phyloP scores from a whole-genome alignment of 2,329 filamentous ascomycete species.

The Alternaria rosae region DNA sequence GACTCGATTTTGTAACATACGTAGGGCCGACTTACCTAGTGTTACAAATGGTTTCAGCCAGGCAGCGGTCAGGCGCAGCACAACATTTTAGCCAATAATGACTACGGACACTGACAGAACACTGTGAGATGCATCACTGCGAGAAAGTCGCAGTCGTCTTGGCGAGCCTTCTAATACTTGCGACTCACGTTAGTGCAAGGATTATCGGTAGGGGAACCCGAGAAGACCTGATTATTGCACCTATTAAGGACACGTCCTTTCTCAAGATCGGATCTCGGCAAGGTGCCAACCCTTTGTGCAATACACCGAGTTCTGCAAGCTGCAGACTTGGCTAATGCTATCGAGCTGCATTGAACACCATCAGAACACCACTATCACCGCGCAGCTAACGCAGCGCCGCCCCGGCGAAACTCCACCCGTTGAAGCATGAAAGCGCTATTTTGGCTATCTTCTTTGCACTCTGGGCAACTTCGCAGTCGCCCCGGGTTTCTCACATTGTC shows the following conservation, averaged over 20 bases:
- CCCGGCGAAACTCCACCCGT: neutral
- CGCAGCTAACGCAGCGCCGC: neutral
- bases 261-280: neutral
- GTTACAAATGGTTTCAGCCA: neutral
- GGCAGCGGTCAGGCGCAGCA: neutral
- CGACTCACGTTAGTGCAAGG: neutral
- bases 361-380: neutral
- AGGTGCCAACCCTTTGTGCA: neutral
- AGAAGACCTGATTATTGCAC: neutral
- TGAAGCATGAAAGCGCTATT: neutral
- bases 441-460: neutral
- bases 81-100: neutral
- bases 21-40: neutral
- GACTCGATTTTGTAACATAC: neutral
- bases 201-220: neutral
- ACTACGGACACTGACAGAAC: neutral
- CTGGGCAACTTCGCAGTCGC: neutral
- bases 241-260: neutral
- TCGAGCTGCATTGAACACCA: neutral
- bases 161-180: neutral
- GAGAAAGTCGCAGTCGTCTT: neutral
- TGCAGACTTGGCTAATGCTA: neutral
- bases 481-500: neutral
- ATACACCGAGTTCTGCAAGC: neutral
- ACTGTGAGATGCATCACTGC: neutral